phyloP scores from a whole-genome alignment of 1,284 basidiomycete species.

The Ceratobasidium sp. region DNA sequence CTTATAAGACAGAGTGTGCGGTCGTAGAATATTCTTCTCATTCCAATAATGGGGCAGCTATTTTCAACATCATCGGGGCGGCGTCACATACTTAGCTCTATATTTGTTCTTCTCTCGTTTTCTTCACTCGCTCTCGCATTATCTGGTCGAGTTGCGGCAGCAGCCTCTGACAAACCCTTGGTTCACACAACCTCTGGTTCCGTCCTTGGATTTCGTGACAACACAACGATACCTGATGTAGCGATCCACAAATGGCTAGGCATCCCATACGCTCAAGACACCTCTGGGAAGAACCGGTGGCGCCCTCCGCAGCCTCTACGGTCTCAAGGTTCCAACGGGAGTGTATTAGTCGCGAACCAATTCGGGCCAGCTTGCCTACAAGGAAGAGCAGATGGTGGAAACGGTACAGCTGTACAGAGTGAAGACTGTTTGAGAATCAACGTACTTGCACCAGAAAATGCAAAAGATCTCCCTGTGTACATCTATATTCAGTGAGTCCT shows the following conservation, averaged over 20 bases:
- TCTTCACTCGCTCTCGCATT: not conserved
- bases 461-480: slow-evolving; percentile 59
- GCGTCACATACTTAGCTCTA: not conserved
- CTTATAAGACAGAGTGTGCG: too few species aligned
- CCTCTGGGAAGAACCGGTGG: slow-evolving; percentile 61
- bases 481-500: slow-evolving; percentile 58
- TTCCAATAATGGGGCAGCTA: too few species aligned
- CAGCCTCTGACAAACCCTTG: slow-evolving; percentile 4
- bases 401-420: slow-evolving; percentile 58
- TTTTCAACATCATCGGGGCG: too few species aligned
- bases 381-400: slow-evolving; percentile 54
- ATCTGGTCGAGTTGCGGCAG: too few species aligned
- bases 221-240: slow-evolving; percentile 54
- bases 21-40: too few species aligned
- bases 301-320: slow-evolving; percentile 57
- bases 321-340: slow-evolving; percentile 41
- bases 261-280: slow-evolving; percentile 60
- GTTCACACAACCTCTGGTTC: slow-evolving; percentile 56
- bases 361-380: slow-evolving; percentile 63
- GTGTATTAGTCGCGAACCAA: slow-evolving; percentile 57
- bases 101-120: not conserved
- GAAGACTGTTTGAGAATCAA: slow-evolving; percentile 63
- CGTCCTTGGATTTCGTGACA: slow-evolving; percentile 59
- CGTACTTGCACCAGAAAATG: slow-evolving; percentile 51
- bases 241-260: slow-evolving; percentile 61